A percentile compares a stretch with the other conserved stretches of the same genome.
Conservation (phyloP, 2,329 filamentous ascomycete species). For the Lachnellula occidentalis region DNA sequence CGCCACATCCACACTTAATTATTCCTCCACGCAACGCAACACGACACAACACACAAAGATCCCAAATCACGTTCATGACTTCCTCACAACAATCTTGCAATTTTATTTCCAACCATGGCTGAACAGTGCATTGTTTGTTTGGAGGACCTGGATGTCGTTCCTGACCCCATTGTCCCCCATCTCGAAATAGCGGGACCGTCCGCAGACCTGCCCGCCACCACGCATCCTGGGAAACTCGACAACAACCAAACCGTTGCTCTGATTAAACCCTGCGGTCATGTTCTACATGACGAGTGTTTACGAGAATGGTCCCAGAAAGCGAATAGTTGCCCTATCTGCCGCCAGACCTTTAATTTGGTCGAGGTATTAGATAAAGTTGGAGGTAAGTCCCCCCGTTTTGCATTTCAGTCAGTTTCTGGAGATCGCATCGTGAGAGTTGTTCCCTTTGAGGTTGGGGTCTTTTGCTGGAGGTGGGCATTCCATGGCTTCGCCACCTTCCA, state of each 20-base stretch:
- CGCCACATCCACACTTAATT: not conserved
- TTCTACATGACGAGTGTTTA: constrained; percentile 87
- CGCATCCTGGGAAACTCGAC: constrained; percentile 19
- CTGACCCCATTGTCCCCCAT: constrained; percentile 17
- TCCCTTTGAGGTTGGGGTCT: not conserved
- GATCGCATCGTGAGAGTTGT: not conserved
- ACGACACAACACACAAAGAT: not conserved
- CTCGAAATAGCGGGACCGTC: constrained; percentile 18
- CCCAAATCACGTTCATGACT: constrained; percentile 24
- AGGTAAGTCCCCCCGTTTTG: constrained; percentile 51
- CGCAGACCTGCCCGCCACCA: constrained; percentile 15
- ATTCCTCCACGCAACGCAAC: not conserved
- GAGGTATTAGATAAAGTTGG: constrained; percentile 74
- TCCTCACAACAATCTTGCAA: constrained; percentile 17
- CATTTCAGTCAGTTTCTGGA: not conserved
- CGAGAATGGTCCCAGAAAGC: constrained; percentile 93
- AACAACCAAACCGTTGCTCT: constrained; percentile 41
- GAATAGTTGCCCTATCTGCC: constrained; percentile 97
- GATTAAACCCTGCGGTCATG: constrained; percentile 77
- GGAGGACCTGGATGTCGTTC: constrained; percentile 45
- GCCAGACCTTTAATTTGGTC: constrained; percentile 84
- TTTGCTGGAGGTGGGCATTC: no score
- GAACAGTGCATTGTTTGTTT: constrained; percentile 68
- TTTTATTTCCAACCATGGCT: constrained; percentile 34
- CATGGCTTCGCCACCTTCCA: no score